A percentile compares a stretch with the other conserved stretches of the same genome.
phyloP scores from a whole-genome alignment of 1,284 basidiomycete species.

The Melampsora larici-populina region DNA sequence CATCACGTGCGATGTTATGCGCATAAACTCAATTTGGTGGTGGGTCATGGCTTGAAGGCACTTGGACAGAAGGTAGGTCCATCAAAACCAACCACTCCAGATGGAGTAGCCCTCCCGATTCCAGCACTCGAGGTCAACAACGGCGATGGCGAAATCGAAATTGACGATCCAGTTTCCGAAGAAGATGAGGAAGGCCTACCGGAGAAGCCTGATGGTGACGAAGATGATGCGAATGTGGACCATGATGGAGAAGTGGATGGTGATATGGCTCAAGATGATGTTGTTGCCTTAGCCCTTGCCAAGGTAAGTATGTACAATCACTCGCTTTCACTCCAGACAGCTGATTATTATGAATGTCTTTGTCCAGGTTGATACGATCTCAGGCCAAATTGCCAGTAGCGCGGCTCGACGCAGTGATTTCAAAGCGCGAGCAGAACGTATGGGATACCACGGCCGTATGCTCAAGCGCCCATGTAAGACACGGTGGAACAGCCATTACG shows the following conservation, averaged over 20 bases:
- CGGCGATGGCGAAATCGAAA: background rate
- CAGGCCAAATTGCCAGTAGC: background rate
- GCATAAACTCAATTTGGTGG: background rate
- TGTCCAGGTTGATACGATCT: background rate
- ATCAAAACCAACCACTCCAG: background rate
- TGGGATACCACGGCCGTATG: background rate
- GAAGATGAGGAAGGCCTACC: background rate
- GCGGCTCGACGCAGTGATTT: background rate
- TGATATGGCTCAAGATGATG: background rate
- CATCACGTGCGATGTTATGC: background rate
- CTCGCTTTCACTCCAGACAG: background rate
- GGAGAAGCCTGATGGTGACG: background rate
- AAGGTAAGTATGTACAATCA: background rate
- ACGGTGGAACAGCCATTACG: slow-evolving; percentile 6
- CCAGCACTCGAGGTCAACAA: too few relatives aligned
- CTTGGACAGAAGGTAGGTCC: background rate
- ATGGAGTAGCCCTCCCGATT: background rate
- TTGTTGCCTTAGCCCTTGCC: background rate
- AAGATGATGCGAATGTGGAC: background rate
- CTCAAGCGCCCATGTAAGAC: background rate
- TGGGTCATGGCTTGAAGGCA: background rate
- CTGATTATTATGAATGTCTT: background rate
- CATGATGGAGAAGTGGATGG: background rate
- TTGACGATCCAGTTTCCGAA: background rate
- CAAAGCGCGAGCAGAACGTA: background rate